Evolutionary conservation across 306 rosid genomes (phyloP).

Genomic region (Trichosanthes cucumerina): DNA sequence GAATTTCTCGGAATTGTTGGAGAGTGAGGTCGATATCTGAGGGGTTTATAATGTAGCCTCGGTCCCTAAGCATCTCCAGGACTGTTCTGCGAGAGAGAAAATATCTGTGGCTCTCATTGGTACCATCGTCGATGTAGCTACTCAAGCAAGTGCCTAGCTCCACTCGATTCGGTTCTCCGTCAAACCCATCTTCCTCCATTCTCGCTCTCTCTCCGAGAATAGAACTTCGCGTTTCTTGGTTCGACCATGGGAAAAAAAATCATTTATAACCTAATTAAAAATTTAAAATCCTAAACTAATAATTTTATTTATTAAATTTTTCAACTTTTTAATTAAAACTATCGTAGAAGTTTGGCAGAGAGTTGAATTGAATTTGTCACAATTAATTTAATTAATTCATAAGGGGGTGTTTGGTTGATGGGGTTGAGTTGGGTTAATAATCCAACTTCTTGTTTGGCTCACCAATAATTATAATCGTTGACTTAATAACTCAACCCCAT

Average conservation of each 20-base stretch:
- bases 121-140: slow-evolving; percentile 40
- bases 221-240: background rate
- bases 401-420: no score
- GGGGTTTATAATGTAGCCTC: slow-evolving; percentile 55
- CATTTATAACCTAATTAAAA: no score
- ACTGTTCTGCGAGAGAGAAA: slow-evolving; percentile 57
- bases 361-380: no score
- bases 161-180: slow-evolving; percentile 12
- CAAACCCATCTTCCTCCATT: slow-evolving; percentile 14
- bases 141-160: slow-evolving; percentile 33
- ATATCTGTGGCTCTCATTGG: slow-evolving; percentile 61
- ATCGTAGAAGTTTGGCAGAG: no score
- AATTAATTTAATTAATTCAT: no score
- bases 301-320: no score
- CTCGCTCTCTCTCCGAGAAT: background rate
- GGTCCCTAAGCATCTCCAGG: slow-evolving; percentile 76
- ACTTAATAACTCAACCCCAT: no score
- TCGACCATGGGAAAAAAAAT: background rate
- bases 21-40: slow-evolving; percentile 50
- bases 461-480: no score
- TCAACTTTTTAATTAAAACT: no score
- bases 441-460: no score
- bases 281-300: no score
- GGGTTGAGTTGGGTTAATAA: no score
- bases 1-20: slow-evolving; percentile 42